Conservation (phyloP, 495 filamentous ascomycete species). For the Bacidia rubella region DNA sequence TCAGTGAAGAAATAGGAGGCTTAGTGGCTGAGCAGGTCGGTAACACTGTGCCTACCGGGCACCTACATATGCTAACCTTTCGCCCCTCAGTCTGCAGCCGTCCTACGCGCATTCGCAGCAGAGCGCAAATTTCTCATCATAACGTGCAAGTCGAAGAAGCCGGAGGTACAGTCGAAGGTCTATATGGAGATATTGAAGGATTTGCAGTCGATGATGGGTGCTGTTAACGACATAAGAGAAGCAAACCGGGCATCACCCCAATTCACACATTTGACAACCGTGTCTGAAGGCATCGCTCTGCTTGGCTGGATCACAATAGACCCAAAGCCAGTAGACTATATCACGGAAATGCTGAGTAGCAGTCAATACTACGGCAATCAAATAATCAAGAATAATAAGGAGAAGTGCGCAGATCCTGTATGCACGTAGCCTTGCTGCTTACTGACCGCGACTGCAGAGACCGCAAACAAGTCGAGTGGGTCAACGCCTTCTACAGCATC, state of each 20-base stretch:
- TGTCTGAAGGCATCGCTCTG: constrained; percentile 77
- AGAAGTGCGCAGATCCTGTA: constrained; percentile 52
- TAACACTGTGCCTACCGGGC: neutral
- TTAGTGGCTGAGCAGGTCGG: constrained; percentile 68
- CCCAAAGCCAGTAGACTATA: constrained; percentile 64
- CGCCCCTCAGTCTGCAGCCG: constrained; percentile 39
- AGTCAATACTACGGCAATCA: constrained; percentile 87
- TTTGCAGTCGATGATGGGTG: constrained; percentile 62
- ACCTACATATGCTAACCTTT: neutral
- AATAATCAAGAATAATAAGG: constrained; percentile 77
- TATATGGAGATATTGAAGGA: constrained; percentile 68
- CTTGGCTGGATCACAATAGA: constrained; percentile 77
- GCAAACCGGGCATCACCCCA: constrained; percentile 54
- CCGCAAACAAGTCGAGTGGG: constrained; percentile 66
- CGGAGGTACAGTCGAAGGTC: constrained; percentile 50
- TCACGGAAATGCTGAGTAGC: constrained; percentile 61
- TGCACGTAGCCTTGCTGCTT: neutral
- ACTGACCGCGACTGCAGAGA: constrained; percentile 36
- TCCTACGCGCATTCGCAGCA: constrained; percentile 57
- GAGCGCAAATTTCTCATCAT: constrained; percentile 80
- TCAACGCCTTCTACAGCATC: constrained; percentile 75
- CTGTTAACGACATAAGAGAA: constrained; percentile 65
- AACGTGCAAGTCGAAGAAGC: constrained; percentile 85
- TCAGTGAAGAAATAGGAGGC: constrained; percentile 64
- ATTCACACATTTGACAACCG: constrained; percentile 67